Conservation (phyloP, 192 early-diverging fungal genomes). For the Ambispora gerdemannii region DNA sequence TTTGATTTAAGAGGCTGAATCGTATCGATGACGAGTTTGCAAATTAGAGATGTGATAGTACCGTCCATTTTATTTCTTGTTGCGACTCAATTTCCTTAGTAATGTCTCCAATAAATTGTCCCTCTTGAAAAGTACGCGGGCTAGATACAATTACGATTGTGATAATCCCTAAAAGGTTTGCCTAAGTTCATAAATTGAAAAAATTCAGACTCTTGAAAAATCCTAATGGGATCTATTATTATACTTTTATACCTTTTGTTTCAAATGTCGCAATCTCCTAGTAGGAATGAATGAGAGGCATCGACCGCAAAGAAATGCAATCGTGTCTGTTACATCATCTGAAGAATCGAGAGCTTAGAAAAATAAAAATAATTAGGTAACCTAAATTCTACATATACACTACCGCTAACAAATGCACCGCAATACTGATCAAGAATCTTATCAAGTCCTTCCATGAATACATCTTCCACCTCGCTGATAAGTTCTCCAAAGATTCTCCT, state of each 20-base stretch:
- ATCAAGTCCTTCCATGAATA: conserved; percentile 20
- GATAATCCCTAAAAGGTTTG: background rate
- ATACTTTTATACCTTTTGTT: conserved; percentile 10
- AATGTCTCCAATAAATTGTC: background rate
- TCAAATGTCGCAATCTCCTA: background rate
- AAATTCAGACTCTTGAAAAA: background rate
- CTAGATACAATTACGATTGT: background rate
- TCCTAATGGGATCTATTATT: background rate
- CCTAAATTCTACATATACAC: background rate
- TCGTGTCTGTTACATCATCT: conserved; percentile 5
- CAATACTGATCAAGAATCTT: background rate
- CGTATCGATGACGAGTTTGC: no score
- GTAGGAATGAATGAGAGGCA: background rate
- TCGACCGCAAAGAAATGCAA: conserved; percentile 17
- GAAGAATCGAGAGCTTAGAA: background rate
- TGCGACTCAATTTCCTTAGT: background rate
- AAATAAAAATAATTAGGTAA: background rate
- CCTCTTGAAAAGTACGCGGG: conserved; percentile 1
- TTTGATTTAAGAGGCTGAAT: no score
- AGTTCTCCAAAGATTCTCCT: background rate
- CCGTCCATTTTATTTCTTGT: background rate
- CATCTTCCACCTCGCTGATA: conserved; percentile 21
- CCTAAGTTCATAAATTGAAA: background rate
- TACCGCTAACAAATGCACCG: background rate
- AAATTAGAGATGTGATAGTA: background rate